phyloP scores from a whole-genome alignment of 805 yeast genomes.

The Yarrowia bubula region DNA sequence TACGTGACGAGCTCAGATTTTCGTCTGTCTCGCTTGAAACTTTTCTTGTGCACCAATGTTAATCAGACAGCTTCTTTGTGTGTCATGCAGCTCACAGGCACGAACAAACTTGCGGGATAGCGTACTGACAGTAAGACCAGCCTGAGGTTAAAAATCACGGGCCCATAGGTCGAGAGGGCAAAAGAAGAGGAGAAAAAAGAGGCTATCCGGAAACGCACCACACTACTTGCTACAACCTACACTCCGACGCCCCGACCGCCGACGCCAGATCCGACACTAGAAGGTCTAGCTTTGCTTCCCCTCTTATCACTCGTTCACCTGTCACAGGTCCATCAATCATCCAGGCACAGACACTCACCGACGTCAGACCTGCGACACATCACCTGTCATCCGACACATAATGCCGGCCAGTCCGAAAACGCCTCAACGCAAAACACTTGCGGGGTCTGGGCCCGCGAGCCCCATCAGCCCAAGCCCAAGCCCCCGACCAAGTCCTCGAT shows the following conservation, averaged over 20 bases:
- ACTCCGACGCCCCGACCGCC: too few species aligned
- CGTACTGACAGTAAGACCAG: not conserved
- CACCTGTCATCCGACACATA: not conserved
- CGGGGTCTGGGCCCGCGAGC: constrained; percentile 1
- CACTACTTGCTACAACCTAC: not conserved
- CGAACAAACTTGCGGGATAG: constrained; percentile 6
- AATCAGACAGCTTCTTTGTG: not conserved
- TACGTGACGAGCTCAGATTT: not conserved
- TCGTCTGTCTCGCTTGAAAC: not conserved
- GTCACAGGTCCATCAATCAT: not conserved
- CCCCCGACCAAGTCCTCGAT: constrained; percentile 11
- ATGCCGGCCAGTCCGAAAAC: constrained; percentile 17
- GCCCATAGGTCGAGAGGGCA: not conserved
- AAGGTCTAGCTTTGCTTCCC: not conserved
- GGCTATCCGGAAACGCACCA: not conserved
- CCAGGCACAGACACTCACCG: constrained; percentile 3
- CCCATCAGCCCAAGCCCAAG: constrained; percentile 9
- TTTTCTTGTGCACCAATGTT: not conserved
- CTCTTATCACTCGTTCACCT: not conserved
- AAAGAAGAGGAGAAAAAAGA: not conserved
- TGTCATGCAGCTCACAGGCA: not conserved
- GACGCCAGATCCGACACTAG: too few species aligned
- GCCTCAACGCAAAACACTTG: not conserved
- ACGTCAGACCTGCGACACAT: not conserved
- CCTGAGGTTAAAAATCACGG: constrained; percentile 13